Percentiles rank a stretch among this genome's conserved stretches.
Evolutionary conservation across 148 eudicot species (phyloP).

Genomic region (Chenopodium berlandieri): DNA sequence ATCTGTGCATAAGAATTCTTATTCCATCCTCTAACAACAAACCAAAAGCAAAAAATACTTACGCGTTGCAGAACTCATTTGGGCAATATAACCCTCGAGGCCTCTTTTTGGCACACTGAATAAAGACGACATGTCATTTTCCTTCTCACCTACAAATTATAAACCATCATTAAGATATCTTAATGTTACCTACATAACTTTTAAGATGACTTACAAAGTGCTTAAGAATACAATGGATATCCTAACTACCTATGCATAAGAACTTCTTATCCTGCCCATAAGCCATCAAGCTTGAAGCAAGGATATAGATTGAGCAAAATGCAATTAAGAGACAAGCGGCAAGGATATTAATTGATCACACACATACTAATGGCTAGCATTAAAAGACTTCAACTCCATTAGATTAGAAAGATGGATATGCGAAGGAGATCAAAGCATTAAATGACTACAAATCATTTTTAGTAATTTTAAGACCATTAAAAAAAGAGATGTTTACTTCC

Average conservation of each 20-base stretch:
- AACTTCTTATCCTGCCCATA: not conserved
- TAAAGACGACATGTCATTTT: constrained; percentile 30
- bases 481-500: not conserved
- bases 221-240: not conserved
- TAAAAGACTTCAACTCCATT: not conserved
- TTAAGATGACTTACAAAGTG: not conserved
- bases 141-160: constrained; percentile 36
- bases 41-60: constrained; percentile 29
- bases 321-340: not conserved
- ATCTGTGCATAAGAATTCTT: too few relatives aligned
- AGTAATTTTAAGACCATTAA: not conserved
- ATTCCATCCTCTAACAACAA: not conserved
- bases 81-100: constrained; percentile 10
- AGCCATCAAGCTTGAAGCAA: not conserved
- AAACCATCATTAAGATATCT: not conserved
- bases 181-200: not conserved
- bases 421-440: not conserved
- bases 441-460: too few relatives aligned
- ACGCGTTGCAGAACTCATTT: constrained; percentile 57
- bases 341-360: not conserved
- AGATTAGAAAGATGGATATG: not conserved
- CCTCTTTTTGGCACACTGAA: constrained; percentile 15
- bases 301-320: not conserved
- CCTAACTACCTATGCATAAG: not conserved
- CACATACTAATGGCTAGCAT: not conserved